phyloP scores from a whole-genome alignment of 2,329 filamentous ascomycete species.

The Stachybotrys elegans region DNA sequence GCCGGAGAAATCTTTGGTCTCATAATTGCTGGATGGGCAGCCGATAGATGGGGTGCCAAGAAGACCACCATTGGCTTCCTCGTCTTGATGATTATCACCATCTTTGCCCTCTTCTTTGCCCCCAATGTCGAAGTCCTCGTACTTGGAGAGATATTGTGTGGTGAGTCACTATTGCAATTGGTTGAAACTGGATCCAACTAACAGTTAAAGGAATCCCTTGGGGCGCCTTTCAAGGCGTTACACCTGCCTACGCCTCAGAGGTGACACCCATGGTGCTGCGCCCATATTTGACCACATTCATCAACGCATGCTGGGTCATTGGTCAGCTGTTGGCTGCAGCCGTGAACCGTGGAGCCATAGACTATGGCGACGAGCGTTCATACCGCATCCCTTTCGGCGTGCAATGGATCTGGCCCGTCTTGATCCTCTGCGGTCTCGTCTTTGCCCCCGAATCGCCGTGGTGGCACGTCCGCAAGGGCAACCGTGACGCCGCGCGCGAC shows the following conservation, averaged over 20 bases:
- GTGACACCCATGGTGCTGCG: slow-evolving; percentile 42
- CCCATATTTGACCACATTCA: slow-evolving; percentile 48
- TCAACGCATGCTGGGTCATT: slow-evolving; percentile 54
- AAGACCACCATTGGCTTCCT: slow-evolving; percentile 44
- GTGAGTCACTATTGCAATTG: slow-evolving; percentile 11
- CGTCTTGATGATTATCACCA: slow-evolving; percentile 39
- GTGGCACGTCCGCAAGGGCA: slow-evolving; percentile 43
- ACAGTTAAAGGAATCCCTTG: slow-evolving; percentile 41
- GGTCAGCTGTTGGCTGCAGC: slow-evolving; percentile 47
- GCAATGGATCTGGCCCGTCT: slow-evolving; percentile 48
- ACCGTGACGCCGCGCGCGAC: slow-evolving; percentile 32
- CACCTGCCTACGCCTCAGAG: slow-evolving; percentile 50
- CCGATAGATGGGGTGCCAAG: slow-evolving; percentile 46
- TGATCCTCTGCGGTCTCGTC: slow-evolving; percentile 36
- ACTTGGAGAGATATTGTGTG: slow-evolving; percentile 41
- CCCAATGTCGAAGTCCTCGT: slow-evolving; percentile 40
- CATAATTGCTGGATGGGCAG: slow-evolving; percentile 45
- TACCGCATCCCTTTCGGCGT: slow-evolving; percentile 46
- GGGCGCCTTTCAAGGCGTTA: slow-evolving; percentile 47
- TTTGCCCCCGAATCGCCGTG: slow-evolving; percentile 49
- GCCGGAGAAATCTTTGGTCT: slow-evolving; percentile 52
- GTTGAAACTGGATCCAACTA: neutral
- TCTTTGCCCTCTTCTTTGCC: slow-evolving; percentile 51
- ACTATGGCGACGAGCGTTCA: slow-evolving; percentile 36
- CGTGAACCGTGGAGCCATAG: slow-evolving; percentile 38